These are phyloP conservation scores for Solanum chmielewskii DNA, from an alignment of 257 asterid species.

Conservation along the genomic window DNA sequence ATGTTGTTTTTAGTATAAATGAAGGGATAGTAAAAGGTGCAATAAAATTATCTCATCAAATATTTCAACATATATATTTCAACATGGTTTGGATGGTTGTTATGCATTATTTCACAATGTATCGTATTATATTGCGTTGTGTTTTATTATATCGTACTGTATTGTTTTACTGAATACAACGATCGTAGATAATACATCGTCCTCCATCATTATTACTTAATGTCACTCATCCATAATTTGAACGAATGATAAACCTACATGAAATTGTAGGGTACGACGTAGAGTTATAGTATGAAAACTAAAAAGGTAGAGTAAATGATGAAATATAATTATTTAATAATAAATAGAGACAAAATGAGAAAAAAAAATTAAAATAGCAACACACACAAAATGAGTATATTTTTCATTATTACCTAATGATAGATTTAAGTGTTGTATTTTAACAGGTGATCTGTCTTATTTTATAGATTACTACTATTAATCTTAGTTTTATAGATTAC, in stretches of 20 bases:
- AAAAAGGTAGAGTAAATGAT: neutral
- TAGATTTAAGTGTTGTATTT: too few relatives aligned
- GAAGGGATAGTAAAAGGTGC: neutral
- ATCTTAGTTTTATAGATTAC: too few relatives aligned
- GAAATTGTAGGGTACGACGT: neutral
- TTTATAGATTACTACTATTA: neutral
- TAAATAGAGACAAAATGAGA: neutral
- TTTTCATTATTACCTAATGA: too few relatives aligned
- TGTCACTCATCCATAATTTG: neutral
- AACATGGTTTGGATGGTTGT: neutral
- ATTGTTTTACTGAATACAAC: too few relatives aligned
- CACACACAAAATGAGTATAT: too few relatives aligned
- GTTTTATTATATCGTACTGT: neutral
- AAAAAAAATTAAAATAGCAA: too few relatives aligned
- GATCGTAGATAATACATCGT: too few relatives aligned
- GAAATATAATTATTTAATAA: too few relatives aligned
- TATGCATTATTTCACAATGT: neutral
- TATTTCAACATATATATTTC: neutral
- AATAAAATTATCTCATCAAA: too few relatives aligned
- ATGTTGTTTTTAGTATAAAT: neutral
- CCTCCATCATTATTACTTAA: too few relatives aligned
- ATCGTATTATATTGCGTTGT: too few relatives aligned
- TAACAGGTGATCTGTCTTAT: neutral
- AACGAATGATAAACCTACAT: too few relatives aligned
- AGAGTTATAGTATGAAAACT: neutral